Conservation (phyloP, 2,329 filamentous ascomycete species). For the Venturia oleaginea region DNA sequence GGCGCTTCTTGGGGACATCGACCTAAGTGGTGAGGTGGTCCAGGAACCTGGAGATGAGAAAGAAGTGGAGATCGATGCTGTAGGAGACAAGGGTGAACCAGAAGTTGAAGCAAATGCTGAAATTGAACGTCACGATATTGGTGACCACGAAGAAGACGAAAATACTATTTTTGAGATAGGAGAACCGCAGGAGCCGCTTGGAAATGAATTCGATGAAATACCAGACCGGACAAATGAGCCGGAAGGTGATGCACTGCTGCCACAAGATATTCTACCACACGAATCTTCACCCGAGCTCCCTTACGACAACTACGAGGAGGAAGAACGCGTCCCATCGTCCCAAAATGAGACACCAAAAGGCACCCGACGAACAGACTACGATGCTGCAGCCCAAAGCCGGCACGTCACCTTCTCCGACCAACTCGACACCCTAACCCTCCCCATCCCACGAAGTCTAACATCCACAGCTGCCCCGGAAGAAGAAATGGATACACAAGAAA, state of each 20-base stretch:
- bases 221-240: neutral
- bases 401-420: neutral
- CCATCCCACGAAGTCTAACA: neutral
- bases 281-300: neutral
- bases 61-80: neutral
- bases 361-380: neutral
- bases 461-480: neutral
- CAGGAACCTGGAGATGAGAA: neutral
- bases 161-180: neutral
- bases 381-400: neutral
- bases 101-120: neutral
- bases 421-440: neutral
- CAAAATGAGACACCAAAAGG: constrained; percentile 3
- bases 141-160: neutral
- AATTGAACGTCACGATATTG: neutral
- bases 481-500: neutral
- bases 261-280: neutral
- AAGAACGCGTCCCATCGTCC: constrained; percentile 5
- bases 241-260: neutral
- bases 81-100: neutral
- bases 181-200: neutral
- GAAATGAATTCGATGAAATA: neutral
- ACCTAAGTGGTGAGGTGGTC: neutral
- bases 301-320: neutral
- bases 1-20: neutral